A percentile compares a stretch with the other conserved stretches of the same genome.
phyloP scores from a whole-genome alignment of 106 monocot species.

The Allium sativum region DNA sequence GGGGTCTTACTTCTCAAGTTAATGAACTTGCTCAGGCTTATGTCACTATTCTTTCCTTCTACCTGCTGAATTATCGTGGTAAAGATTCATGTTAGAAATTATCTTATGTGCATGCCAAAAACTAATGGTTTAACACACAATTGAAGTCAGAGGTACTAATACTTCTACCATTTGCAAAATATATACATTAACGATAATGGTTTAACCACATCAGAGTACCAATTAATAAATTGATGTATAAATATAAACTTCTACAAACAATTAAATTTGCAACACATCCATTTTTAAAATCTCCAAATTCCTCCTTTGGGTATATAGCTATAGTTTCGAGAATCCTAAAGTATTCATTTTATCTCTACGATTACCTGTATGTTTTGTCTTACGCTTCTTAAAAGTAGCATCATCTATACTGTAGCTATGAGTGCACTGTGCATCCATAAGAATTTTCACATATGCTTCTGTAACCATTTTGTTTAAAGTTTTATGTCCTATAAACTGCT shows the following conservation, averaged over 20 bases:
- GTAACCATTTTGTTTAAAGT: neutral
- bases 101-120: too few species aligned
- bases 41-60: too few species aligned
- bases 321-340: conserved; percentile 43
- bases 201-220: conserved; percentile 10
- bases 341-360: conserved; percentile 40
- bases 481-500: neutral
- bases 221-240: neutral
- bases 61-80: too few species aligned
- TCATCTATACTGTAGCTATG: conserved; percentile 11
- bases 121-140: too few species aligned
- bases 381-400: conserved; percentile 10
- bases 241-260: neutral
- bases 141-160: too few species aligned
- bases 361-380: conserved; percentile 24
- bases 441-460: conserved; percentile 44
- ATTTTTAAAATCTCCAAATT: conserved; percentile 26
- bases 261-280: conserved; percentile 15
- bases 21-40: too few species aligned
- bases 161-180: too few species aligned
- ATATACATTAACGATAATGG: too few species aligned
- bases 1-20: too few species aligned
- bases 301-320: conserved; percentile 6
- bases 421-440: conserved; percentile 67
- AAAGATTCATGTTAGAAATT: too few species aligned